Evolutionary conservation across 2,329 filamentous ascomycete species (phyloP).

Genomic region (Ploettnerulaceae sp.): DNA sequence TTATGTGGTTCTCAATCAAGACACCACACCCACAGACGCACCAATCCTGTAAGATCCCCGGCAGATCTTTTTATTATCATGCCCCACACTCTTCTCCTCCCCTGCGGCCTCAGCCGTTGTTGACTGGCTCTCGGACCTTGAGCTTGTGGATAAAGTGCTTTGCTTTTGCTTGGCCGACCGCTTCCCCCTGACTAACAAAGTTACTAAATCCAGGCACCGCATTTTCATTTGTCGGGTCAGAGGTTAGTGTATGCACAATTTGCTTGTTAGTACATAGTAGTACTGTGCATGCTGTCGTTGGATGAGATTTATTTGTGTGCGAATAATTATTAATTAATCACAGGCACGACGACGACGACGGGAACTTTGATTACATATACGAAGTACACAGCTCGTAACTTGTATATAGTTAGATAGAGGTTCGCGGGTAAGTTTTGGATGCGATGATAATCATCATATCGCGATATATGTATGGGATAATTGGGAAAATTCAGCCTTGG

Average conservation of each 20-base stretch:
- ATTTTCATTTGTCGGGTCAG: slow-evolving; percentile 10
- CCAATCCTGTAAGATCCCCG: slow-evolving; percentile 5
- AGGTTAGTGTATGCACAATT: slow-evolving; percentile 4
- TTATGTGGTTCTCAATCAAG: neutral
- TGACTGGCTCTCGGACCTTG: no score
- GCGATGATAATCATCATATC: no score
- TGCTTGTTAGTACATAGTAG: slow-evolving; percentile 3
- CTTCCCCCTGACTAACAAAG: slow-evolving; percentile 17
- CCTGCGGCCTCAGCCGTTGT: slow-evolving; percentile 11
- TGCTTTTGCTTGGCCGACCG: no score
- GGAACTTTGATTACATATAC: no score
- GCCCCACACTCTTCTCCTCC: neutral
- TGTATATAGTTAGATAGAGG: no score
- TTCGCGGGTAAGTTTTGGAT: no score
- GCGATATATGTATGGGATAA: no score
- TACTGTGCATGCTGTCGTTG: slow-evolving; percentile 7
- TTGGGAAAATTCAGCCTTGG: no score
- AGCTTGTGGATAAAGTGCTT: slow-evolving; percentile 1
- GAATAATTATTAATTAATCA: no score
- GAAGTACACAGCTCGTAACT: no score
- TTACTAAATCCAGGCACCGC: slow-evolving; percentile 18
- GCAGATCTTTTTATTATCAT: neutral
- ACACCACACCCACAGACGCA: slow-evolving; percentile 3
- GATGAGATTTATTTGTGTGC: slow-evolving; percentile 4
- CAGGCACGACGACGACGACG: no score